These are phyloP conservation scores for Aspergillus fumigatiaffinis DNA, from an alignment of 2,329 filamentous ascomycete genomes.

Conservation along the genomic window DNA sequence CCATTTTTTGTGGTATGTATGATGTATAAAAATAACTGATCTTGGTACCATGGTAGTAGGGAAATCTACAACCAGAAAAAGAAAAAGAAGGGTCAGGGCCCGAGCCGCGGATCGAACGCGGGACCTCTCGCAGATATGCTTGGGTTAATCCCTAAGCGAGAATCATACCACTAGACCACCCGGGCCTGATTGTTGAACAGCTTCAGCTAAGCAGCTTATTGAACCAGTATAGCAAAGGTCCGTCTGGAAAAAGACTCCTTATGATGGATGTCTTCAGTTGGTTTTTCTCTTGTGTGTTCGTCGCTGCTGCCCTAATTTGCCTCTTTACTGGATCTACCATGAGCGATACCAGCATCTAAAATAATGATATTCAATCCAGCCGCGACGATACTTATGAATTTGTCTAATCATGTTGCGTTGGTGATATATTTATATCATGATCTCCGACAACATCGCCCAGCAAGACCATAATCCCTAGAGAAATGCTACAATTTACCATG, in stretches of 20 bases:
- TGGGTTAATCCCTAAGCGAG: conserved; percentile 7
- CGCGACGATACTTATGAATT: background rate
- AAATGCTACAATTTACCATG: background rate
- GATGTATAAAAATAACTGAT: background rate
- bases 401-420: background rate
- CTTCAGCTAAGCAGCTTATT: background rate
- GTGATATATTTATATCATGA: background rate
- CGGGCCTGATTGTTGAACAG: background rate
- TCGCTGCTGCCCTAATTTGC: background rate
- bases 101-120: conserved; percentile 4
- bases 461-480: too few species aligned
- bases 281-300: background rate
- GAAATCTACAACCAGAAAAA: background rate
- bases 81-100: background rate
- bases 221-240: too few species aligned
- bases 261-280: too few species aligned
- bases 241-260: too few species aligned
- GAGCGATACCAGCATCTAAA: background rate
- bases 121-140: conserved; percentile 7
- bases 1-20: background rate
- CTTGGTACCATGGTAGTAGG: background rate
- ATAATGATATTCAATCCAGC: background rate
- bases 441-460: background rate
- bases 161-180: conserved; percentile 11
- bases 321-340: background rate